Conservation (phyloP, 108 stramenopile genomes). For the Skeletonema potamos region DNA sequence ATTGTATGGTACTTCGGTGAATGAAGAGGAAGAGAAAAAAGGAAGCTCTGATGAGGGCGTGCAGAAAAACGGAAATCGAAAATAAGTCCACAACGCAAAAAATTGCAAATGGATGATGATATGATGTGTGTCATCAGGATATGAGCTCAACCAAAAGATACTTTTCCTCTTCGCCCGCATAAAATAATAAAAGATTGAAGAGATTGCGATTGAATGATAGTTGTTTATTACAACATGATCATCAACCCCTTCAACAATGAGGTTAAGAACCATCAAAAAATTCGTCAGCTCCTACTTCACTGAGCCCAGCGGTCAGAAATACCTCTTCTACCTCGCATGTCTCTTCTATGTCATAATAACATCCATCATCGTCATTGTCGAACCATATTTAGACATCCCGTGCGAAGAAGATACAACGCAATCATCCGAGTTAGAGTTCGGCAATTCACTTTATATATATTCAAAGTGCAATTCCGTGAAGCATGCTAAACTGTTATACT, state of each 20-base stretch:
- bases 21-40: too few relatives aligned
- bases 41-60: too few relatives aligned
- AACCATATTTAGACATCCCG: constrained; percentile 22
- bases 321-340: constrained; percentile 22
- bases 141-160: neutral
- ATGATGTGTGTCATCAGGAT: neutral
- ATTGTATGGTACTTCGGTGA: too few relatives aligned
- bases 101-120: too few relatives aligned
- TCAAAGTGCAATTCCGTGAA: constrained; percentile 18
- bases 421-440: constrained; percentile 20
- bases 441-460: constrained; percentile 24
- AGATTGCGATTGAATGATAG: too few relatives aligned
- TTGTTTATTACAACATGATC: too few relatives aligned
- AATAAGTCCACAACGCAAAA: too few relatives aligned
- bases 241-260: neutral
- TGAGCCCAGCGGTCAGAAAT: neutral
- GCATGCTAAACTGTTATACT: constrained; percentile 21
- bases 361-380: constrained; percentile 25
- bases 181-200: too few relatives aligned
- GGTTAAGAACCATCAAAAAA: neutral
- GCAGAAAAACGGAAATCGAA: too few relatives aligned
- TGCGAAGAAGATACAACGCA: constrained; percentile 11
- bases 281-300: neutral
- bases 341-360: constrained; percentile 22
- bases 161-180: too few relatives aligned